These are phyloP conservation scores for Cryptomeria japonica DNA, from an alignment of 75 land plant genomes.

Conservation along the genomic window DNA sequence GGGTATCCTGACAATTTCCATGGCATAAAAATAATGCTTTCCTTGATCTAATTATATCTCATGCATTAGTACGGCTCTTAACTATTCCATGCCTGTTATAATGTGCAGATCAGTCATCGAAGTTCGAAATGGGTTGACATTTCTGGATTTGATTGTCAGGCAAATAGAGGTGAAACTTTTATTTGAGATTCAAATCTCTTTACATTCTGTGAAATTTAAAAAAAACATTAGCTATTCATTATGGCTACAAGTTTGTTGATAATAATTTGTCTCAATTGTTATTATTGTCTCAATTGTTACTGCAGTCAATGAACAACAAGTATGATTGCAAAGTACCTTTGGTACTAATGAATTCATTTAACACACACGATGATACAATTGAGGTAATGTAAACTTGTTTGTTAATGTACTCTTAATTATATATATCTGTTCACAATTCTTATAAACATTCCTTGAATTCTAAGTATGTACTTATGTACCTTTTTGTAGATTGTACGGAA, in stretches of 20 bases:
- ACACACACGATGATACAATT: slow-evolving; percentile 95
- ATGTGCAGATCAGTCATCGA: slow-evolving; percentile 91
- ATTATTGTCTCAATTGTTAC: not conserved
- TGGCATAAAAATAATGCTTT: not conserved
- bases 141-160: slow-evolving; percentile 93
- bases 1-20: not conserved
- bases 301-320: slow-evolving; percentile 75
- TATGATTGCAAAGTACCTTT: slow-evolving; percentile 86
- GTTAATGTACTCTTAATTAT: slow-evolving; percentile 6
- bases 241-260: not conserved
- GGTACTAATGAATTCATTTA: slow-evolving; percentile 97
- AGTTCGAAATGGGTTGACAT: slow-evolving; percentile 96
- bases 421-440: not conserved
- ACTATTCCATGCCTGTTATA: not conserved
- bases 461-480: not conserved
- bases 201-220: not conserved
- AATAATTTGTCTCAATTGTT: not conserved
- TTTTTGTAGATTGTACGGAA: slow-evolving; percentile 77
- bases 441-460: not conserved
- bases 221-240: not conserved
- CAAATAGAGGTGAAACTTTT: slow-evolving; percentile 81
- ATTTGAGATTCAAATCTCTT: not conserved
- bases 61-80: not conserved
- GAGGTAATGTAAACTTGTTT: slow-evolving; percentile 43
- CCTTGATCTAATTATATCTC: not conserved